phyloP scores from a whole-genome alignment of 257 asterid species.

The Nicotiana undulata region DNA sequence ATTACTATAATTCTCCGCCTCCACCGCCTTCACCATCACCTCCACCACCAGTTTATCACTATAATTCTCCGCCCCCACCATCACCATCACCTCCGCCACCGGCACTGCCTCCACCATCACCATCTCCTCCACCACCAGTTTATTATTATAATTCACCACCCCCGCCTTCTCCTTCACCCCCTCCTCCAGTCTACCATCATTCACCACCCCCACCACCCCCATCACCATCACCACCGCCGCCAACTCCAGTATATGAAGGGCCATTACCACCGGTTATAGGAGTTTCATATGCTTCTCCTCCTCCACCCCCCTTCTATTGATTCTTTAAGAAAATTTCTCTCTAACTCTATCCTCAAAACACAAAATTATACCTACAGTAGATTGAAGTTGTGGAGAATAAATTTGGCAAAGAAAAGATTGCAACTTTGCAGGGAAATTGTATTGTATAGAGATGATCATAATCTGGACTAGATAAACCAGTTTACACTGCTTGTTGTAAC shows the following conservation, averaged over 20 bases:
- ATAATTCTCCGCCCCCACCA: slow-evolving; percentile 20
- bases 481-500: slow-evolving; percentile 18
- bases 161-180: background rate
- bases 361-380: slow-evolving; percentile 17
- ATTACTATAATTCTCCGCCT: slow-evolving; percentile 12
- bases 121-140: slow-evolving; percentile 6
- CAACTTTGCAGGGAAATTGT: slow-evolving; percentile 36
- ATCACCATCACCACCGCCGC: slow-evolving; percentile 43
- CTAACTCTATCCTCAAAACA: slow-evolving; percentile 29
- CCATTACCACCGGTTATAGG: slow-evolving; percentile 72
- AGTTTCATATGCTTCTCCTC: slow-evolving; percentile 81
- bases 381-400: slow-evolving; percentile 43
- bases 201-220: slow-evolving; percentile 20
- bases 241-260: slow-evolving; percentile 70
- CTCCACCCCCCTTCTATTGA: slow-evolving; percentile 89
- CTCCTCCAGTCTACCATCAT: slow-evolving; percentile 32
- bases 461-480: slow-evolving; percentile 25
- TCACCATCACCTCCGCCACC: slow-evolving; percentile 16
- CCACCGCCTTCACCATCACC: background rate
- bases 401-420: slow-evolving; percentile 23
- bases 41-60: slow-evolving; percentile 30
- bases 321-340: slow-evolving; percentile 49
- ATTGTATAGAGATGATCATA: slow-evolving; percentile 41
- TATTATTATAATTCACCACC: slow-evolving; percentile 14
- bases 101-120: slow-evolving; percentile 14